Conservation (phyloP, 805 yeast species). For the Suhomyces faveliae region DNA sequence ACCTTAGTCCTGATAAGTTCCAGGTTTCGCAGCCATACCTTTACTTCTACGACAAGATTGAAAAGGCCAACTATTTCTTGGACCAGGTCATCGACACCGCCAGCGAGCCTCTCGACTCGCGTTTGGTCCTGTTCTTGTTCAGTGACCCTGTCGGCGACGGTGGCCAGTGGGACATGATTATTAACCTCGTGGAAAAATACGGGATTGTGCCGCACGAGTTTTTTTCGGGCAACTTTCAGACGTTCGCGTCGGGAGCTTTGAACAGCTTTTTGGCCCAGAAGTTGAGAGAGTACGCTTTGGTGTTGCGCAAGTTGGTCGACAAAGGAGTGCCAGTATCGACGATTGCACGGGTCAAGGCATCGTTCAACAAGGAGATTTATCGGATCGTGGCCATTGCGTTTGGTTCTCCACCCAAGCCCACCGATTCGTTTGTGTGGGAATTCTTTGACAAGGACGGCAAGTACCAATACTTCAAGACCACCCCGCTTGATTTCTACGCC, state of each 20-base stretch:
- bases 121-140: conserved; percentile 66
- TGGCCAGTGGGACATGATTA: conserved; percentile 85
- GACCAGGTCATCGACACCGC: conserved; percentile 74
- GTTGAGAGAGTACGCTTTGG: conserved; percentile 75
- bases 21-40: conserved; percentile 77
- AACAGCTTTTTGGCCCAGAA: conserved; percentile 65
- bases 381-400: conserved; percentile 64
- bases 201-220: conserved; percentile 75
- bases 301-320: conserved; percentile 52
- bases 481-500: conserved; percentile 65
- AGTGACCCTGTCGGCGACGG: conserved; percentile 75
- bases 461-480: conserved; percentile 49
- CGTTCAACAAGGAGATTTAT: conserved; percentile 61
- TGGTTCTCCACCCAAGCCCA: conserved; percentile 78
- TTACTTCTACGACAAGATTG: conserved; percentile 83
- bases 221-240: conserved; percentile 67
- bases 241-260: conserved; percentile 53
- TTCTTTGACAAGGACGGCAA: conserved; percentile 70
- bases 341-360: conserved; percentile 32
- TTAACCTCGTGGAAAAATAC: conserved; percentile 73
- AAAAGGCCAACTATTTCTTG: conserved; percentile 76
- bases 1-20: conserved; percentile 51
- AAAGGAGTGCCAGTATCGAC: conserved; percentile 40
- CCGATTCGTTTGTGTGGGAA: conserved; percentile 70
- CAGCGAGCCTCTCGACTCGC: conserved; percentile 62